Percentiles rank a stretch among this genome's conserved stretches.
These are phyloP conservation scores for Gossypium trilobum DNA, from an alignment of 441 rosid species.

Conservation along the genomic window DNA sequence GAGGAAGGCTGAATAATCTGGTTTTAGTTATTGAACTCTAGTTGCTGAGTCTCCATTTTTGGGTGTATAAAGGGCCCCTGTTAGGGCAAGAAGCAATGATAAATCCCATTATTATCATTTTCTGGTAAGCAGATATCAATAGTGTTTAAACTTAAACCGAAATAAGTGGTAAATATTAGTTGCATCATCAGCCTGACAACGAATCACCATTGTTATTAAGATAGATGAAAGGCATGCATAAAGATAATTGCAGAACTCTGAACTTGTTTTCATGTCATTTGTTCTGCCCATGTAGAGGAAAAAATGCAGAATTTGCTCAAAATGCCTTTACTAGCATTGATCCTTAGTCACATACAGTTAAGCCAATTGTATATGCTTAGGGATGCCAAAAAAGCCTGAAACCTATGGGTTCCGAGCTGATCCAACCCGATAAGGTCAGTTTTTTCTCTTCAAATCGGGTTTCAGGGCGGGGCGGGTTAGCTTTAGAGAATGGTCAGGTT, in stretches of 20 bases:
- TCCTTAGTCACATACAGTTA: no score
- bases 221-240: not conserved
- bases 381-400: no score
- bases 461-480: no score
- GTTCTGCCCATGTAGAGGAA: no score
- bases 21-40: slow-evolving; percentile 17
- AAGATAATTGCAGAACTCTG: not conserved
- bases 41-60: slow-evolving; percentile 28
- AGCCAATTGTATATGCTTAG: no score
- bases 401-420: no score
- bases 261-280: no score
- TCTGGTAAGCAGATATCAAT: slow-evolving; percentile 17
- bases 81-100: slow-evolving; percentile 26
- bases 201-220: slow-evolving; percentile 1
- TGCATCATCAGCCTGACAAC: not conserved
- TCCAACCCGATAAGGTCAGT: no score
- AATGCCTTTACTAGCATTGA: no score
- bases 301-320: no score
- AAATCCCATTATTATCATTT: slow-evolving; percentile 5
- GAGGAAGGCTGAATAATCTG: slow-evolving; percentile 19
- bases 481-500: no score
- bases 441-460: no score
- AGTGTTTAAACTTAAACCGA: not conserved
- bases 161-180: not conserved
- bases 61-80: slow-evolving; percentile 24